A percentile compares a stretch with the other conserved stretches of the same genome.
These are phyloP conservation scores for Herpetomonas tarakana DNA, from an alignment of 208 protist genomes.

Conservation along the genomic window DNA sequence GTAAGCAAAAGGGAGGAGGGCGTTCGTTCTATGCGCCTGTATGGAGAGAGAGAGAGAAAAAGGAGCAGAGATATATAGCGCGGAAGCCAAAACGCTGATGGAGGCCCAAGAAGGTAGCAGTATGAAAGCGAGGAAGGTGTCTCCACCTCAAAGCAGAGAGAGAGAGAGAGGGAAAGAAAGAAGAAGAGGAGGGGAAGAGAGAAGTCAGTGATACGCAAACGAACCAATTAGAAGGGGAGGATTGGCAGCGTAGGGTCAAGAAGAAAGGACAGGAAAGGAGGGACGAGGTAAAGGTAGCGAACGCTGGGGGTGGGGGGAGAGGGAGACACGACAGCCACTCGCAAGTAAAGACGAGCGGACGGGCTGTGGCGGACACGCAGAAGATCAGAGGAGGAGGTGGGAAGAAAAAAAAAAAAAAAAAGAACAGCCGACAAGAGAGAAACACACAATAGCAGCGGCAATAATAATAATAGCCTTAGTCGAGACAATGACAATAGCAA, in stretches of 20 bases:
- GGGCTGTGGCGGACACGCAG: neutral
- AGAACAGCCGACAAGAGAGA: neutral
- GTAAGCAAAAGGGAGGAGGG: neutral
- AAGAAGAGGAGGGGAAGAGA: neutral
- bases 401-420: conserved; percentile 4
- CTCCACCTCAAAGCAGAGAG: too few species aligned
- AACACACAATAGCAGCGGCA: too few species aligned
- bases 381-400: neutral
- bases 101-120: neutral
- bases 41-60: conserved; percentile 5
- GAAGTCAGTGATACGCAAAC: neutral
- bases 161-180: conserved; percentile 1
- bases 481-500: too few species aligned
- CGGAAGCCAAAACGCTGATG: neutral
- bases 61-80: conserved; percentile 2
- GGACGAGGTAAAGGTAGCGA: too few species aligned
- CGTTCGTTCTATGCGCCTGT: conserved; percentile 5
- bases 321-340: too few species aligned
- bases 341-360: neutral
- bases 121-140: too few species aligned
- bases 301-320: too few species aligned
- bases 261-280: too few species aligned
- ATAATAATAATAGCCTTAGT: too few species aligned
- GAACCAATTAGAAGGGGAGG: neutral
- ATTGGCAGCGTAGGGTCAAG: too few species aligned